Conservation (phyloP, 2,329 filamentous ascomycete genomes). For the Arthrobotrys conoides region DNA sequence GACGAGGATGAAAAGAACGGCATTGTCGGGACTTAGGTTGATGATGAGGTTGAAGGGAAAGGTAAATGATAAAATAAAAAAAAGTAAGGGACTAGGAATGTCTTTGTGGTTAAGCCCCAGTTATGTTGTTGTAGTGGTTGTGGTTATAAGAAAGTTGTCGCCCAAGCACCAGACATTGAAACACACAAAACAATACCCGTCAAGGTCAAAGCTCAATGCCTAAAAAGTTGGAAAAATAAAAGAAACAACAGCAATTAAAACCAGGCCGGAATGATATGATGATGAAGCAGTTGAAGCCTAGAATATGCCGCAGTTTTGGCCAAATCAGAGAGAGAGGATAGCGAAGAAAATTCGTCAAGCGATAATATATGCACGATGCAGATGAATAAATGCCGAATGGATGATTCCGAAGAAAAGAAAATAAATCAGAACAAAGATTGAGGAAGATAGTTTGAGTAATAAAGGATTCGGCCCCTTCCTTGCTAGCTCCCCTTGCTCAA, state of each 20-base stretch:
- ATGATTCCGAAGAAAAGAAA: constrained; percentile 60
- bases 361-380: constrained; percentile 36
- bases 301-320: constrained; percentile 42
- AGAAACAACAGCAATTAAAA: background rate
- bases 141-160: constrained; percentile 40
- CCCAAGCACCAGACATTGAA: constrained; percentile 58
- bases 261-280: constrained; percentile 10
- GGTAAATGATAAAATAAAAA: constrained; percentile 16
- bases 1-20: constrained; percentile 57
- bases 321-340: constrained; percentile 20
- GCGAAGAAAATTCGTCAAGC: constrained; percentile 43
- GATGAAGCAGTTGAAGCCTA: constrained; percentile 19
- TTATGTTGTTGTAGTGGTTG: constrained; percentile 7
- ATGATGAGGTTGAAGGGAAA: background rate
- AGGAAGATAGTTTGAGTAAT: constrained; percentile 35
- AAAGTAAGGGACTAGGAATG: background rate
- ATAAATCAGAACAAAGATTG: constrained; percentile 39
- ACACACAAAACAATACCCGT: constrained; percentile 45
- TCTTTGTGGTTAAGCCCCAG: constrained; percentile 16
- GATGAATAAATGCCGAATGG: constrained; percentile 44
- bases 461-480: constrained; percentile 47
- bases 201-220: constrained; percentile 51
- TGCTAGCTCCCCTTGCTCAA: constrained; percentile 43
- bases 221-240: constrained; percentile 7
- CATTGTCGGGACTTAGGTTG: constrained; percentile 30